phyloP scores from a whole-genome alignment of 2,329 filamentous ascomycete genomes.

The Aotearoamyces nothofagi region DNA sequence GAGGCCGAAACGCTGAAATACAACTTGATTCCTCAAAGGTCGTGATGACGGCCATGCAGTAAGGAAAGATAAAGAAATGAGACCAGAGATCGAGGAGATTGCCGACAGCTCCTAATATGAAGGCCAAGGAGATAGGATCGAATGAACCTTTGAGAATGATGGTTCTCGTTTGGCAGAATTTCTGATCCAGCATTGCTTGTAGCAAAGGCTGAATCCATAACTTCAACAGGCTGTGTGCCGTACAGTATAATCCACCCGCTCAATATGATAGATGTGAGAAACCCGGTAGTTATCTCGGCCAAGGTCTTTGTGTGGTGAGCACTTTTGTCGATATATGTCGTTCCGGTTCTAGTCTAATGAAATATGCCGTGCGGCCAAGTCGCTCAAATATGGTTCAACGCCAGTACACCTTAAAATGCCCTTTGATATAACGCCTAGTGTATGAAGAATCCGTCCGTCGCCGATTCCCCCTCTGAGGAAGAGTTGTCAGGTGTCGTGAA shows the following conservation, averaged over 20 bases:
- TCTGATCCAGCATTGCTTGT: too few relatives aligned
- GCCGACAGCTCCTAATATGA: constrained; percentile 6
- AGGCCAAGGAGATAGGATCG: too few relatives aligned
- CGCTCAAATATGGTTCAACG: constrained; percentile 20
- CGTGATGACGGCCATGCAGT: constrained; percentile 3
- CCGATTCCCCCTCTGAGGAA: neutral
- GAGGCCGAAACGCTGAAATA: constrained; percentile 10
- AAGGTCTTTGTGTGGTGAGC: too few relatives aligned
- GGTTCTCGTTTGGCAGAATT: too few relatives aligned
- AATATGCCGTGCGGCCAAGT: constrained; percentile 17
- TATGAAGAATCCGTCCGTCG: constrained; percentile 10
- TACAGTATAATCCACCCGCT: too few relatives aligned
- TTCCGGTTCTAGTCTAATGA: constrained; percentile 18
- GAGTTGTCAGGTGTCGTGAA: neutral
- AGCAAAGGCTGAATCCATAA: too few relatives aligned
- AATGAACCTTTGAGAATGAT: too few relatives aligned
- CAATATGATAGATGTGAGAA: too few relatives aligned
- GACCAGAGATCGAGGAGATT: constrained; percentile 10
- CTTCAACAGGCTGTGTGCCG: constrained; percentile 2
- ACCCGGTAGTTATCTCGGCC: too few relatives aligned
- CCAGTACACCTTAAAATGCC: constrained; percentile 20
- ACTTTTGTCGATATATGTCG: too few relatives aligned
- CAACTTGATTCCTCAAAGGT: constrained; percentile 6
- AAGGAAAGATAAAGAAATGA: constrained; percentile 8
- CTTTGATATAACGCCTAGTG: constrained; percentile 14